Evolutionary conservation across 2,329 filamentous ascomycete species (phyloP), one percentile per base, ranked within the genome.

Genomic region (Ophiosphaerella korrae): DNA sequence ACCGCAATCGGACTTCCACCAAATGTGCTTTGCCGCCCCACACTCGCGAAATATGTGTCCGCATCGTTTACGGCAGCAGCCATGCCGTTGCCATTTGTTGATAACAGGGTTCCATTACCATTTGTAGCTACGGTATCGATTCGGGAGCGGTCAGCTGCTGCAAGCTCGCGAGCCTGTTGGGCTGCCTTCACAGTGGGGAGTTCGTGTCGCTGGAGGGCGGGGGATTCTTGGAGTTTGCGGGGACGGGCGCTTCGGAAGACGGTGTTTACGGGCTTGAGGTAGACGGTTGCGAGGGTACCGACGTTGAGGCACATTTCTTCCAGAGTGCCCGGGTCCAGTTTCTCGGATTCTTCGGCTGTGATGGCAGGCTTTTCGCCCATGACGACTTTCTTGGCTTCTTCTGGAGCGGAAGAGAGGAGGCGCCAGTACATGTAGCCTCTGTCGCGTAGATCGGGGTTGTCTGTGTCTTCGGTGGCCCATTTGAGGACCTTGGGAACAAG

Each of bases 341-440:
- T 93, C 76, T 99, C 94, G 24, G 90, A 92, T 74, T 99, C 94
- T 52, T 74, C 71, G 31, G 94, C 93, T 1, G 92, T 96, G 74
- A 99, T 97, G 7, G 93, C 84, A 6, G 94, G 94, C 73, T 99
- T 99, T 62, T 96, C 89, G 52, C 94, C 93, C 93, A 99, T 97
- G 60, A 99, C 92, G 44, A 99, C 85, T 55, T 86, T 80, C 70
- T 89, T 94, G 2, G 94, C 94, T 0, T 88, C 85, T 42, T 88
- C 86, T 62, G 96, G 93, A 71, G 97, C 92, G 0, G 92, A 95
- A 1, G 92, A 96, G 1, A 99, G 82, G 12, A 99, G 82, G 4
- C 94, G 90, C 94, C 94, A 99, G 80, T 99, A 99, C 92, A 99
- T 97, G 79, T 97, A 99, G 0, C 94, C 94, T 64, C 94, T 83